Percentiles rank a stretch among this genome's conserved stretches.
Evolutionary conservation across 2,329 filamentous ascomycete genomes (phyloP).

Genomic region (Microsporum canis): DNA sequence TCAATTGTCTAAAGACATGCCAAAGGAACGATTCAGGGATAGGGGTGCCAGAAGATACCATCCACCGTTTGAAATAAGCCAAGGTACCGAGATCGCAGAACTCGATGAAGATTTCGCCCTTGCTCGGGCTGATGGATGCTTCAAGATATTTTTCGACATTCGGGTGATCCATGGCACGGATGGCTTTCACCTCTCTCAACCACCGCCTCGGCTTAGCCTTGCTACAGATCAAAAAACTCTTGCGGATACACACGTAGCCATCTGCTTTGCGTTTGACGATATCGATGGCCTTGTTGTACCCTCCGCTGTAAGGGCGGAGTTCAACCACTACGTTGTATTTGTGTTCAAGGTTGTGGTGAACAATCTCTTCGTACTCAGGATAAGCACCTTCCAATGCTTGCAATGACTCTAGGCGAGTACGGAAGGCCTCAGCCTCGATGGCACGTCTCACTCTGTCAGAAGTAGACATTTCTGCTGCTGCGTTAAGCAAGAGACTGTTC

Average conservation of each 20-base stretch:
- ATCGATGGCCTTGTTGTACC: background rate
- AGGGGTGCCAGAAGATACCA: background rate
- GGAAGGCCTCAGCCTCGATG: conserved; percentile 4
- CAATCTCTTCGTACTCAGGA: conserved; percentile 4
- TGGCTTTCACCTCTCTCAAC: conserved; percentile 5
- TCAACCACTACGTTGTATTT: background rate
- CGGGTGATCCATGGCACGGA: conserved; percentile 6
- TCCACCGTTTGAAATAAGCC: conserved; percentile 7
- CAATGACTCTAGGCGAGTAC: background rate
- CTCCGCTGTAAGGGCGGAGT: background rate
- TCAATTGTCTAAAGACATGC: conserved; percentile 12
- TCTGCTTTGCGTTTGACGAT: conserved; percentile 7
- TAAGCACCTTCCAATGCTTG: conserved; percentile 2
- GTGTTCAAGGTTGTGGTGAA: conserved; percentile 5
- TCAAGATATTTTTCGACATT: conserved; percentile 12
- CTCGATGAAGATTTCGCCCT: conserved; percentile 14
- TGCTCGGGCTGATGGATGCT: background rate
- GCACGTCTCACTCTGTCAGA: background rate
- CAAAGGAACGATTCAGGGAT: conserved; percentile 14
- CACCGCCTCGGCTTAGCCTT: conserved; percentile 6
- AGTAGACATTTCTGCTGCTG: background rate
- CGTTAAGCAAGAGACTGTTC: background rate
- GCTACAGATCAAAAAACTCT: background rate
- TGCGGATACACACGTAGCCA: conserved; percentile 7
- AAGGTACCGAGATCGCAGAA: conserved; percentile 15